Base-by-base conservation (phyloP, 2,329 filamentous ascomycete genomes). In the Ophiostoma himal-ulmi region DNA sequence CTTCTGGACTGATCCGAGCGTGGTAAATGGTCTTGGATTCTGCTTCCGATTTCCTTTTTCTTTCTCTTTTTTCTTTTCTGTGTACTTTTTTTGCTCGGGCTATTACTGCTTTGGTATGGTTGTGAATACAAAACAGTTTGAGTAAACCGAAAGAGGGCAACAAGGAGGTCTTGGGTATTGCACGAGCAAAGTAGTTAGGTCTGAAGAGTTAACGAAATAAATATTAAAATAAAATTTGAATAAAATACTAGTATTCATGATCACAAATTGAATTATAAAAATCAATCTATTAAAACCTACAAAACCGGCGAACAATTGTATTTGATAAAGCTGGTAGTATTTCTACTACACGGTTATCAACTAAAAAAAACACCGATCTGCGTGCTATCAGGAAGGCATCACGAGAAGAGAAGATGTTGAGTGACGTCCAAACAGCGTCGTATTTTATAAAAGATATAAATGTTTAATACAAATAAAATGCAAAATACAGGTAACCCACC, bases 391-490 rank as follows among this genome's bases (percentile, higher is more conserved):
- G n/a, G 17, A 57, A 57, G 10, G 22, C 22, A 11, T 57, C 52
- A 26, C 13, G 52, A 26, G 5, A 57, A 26, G n/a, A 26, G n/a
- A 26, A 22, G 52, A 57, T 8, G 52, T 57, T 57, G 52, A 26
- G 22, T 57, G 52, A 57, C n/a, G 52, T 57, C 52, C 52, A 57
- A 17, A 57, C 52, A 57, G 22, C n/a, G 52, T 57, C 52, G 52
- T 10, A 57, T 26, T 57, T 7, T 48, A 20, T 48, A 48, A 48
- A 48, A 44, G 41, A 48, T 20, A 48, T 48, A 20, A 48, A n/a
- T 48, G 44, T 48, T 48, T 48, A 48, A 48, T 48, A 48, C 44
- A 48, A 48, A 48, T 48, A 48, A 20, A 48, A 48, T 48, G 8
- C 17, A 11, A 57, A 57, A 57, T 26, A 57, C n/a, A 57, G 22